Conservation (phyloP, 306 rosid genomes). For the Bauhinia variegata region DNA sequence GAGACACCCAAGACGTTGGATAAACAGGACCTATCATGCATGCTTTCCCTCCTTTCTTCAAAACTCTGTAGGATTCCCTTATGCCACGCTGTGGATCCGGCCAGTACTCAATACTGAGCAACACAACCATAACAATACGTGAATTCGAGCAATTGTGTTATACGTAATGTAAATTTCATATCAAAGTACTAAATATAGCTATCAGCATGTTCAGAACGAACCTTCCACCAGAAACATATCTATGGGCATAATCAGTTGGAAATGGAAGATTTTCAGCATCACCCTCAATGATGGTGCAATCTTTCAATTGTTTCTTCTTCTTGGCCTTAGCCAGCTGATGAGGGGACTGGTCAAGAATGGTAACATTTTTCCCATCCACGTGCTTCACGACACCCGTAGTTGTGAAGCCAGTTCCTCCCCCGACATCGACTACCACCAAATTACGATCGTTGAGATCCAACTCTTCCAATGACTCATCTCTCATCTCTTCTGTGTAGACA, state of each 20-base stretch:
- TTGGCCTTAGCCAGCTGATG: constrained; percentile 76
- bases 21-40: constrained; percentile 71
- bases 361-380: constrained; percentile 72
- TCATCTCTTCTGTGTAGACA: constrained; percentile 82
- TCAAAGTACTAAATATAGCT: too few species aligned
- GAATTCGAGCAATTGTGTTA: neutral
- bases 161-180: neutral
- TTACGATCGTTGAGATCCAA: constrained; percentile 59
- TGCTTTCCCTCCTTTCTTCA: constrained; percentile 72
- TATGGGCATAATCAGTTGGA: constrained; percentile 66
- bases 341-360: constrained; percentile 74
- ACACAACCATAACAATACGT: constrained; percentile 61
- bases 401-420: constrained; percentile 75
- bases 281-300: constrained; percentile 67
- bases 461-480: constrained; percentile 74
- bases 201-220: too few species aligned
- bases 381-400: constrained; percentile 70
- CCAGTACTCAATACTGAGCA: too few species aligned
- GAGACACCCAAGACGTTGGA: constrained; percentile 72
- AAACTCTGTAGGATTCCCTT: constrained; percentile 70
- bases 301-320: constrained; percentile 70
- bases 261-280: constrained; percentile 79
- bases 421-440: constrained; percentile 70
- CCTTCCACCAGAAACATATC: constrained; percentile 79
- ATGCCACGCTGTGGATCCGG: constrained; percentile 82